Percentiles rank a stretch among this genome's conserved stretches.
Conservation (phyloP, 495 filamentous ascomycete species). For the Penicillium macrosclerotiorum region DNA sequence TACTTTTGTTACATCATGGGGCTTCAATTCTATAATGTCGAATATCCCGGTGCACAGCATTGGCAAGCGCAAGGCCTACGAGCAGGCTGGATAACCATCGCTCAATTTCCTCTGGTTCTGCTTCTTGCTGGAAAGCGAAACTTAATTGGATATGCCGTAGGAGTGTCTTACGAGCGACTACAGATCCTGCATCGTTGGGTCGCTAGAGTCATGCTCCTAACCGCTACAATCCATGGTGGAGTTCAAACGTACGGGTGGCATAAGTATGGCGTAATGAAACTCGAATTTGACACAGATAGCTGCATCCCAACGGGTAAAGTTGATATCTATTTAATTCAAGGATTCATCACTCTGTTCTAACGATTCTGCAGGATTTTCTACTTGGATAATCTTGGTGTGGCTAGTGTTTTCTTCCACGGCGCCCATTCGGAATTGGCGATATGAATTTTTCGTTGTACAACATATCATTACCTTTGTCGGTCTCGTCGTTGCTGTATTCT, state of each 20-base stretch:
- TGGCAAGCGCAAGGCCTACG: conserved; percentile 3
- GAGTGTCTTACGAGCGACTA: conserved; percentile 7
- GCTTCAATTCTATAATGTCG: conserved; percentile 4
- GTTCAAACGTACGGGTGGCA: conserved; percentile 9
- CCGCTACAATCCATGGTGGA: conserved; percentile 7
- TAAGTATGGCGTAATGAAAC: conserved; percentile 6
- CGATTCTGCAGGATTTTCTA: conserved; percentile 3
- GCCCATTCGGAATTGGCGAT: not conserved
- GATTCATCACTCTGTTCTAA: not conserved
- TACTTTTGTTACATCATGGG: conserved; percentile 13
- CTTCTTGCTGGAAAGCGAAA: conserved; percentile 10
- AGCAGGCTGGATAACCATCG: conserved; percentile 8
- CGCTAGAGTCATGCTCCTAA: conserved; percentile 7
- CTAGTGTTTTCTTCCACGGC: not conserved
- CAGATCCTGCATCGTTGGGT: conserved; percentile 13
- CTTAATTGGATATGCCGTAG: conserved; percentile 6
- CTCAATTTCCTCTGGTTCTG: conserved; percentile 9
- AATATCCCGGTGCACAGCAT: conserved; percentile 6
- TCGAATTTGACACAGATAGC: conserved; percentile 10
- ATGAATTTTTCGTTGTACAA: not conserved
- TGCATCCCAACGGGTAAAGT: conserved; percentile 7
- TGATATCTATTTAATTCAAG: too few species aligned
- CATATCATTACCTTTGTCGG: conserved; percentile 2
- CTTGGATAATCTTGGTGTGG: conserved; percentile 10
- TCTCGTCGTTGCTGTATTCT: conserved; percentile 2